Base-by-base conservation (phyloP, 768 basidiomycete species). In the Calocera viscosa region DNA sequence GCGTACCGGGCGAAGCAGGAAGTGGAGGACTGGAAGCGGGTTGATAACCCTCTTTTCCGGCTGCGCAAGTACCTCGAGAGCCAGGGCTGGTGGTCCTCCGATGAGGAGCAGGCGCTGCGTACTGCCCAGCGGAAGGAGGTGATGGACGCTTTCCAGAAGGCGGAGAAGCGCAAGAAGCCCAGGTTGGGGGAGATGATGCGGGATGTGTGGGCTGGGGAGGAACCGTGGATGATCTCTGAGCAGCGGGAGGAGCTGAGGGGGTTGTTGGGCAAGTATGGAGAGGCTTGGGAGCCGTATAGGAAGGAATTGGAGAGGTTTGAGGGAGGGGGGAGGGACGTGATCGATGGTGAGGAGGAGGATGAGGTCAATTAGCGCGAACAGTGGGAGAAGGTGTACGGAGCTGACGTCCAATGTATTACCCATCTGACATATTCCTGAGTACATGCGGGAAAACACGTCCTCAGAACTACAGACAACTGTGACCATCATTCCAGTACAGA, bases 1-100 rank as follows among this genome's bases (percentile, higher is more conserved):
- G 94, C 93, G 24, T 97, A 97, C 75, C 86, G 94, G 41, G 82
- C 90, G 0, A 83, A 90, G 22, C 83, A 90, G 66, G 94, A 95
- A 72, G 94, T 96, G 33, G 91, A 95, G 76, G 88, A 94, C 71
- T 84, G 89, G 72, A 94, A 91, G 77, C 86, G 90, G 34, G 85
- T 96, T 66, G 91, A 95, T 69, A 94, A 94, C 73, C 93, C 93
- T 1, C 84, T 93, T 67, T 81, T 82, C 28, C 86, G 93, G 33
- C 90, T 94, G 76, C 83, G 91, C n/a, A 74, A 87, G 22, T 96
- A 85, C 78, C 82, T 96, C 78, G 90, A 94, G 73, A 83, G 86
- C 19, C 82, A 79, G 64, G 86, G 86, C 8, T 94, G 93, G 91
- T 96, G 94, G 94, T 80, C 84, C 66, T 82, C 81, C 17, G 78